Base-by-base conservation (phyloP, 2,329 filamentous ascomycete genomes). In the Thelonectria discophora region DNA sequence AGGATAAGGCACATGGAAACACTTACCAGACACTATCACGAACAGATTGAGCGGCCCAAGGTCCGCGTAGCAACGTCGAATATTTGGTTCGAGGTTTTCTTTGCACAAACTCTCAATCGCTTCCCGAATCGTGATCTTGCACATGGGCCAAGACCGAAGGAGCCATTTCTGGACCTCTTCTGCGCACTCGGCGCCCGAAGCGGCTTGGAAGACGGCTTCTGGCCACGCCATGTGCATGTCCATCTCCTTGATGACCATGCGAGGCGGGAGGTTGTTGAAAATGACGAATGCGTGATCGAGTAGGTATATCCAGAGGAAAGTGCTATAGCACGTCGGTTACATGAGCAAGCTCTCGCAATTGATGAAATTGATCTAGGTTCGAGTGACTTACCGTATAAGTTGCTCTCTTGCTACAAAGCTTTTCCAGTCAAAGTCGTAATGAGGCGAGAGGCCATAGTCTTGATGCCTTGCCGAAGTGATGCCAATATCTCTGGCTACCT, bases 181-280 rank as follows among this genome's bases (percentile, higher is more conserved):
- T 5, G 39, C 37, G 24, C 50, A 53, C 50, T 43, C 37, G 2
- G 18, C 13, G 8, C 32, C 50, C 2, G 50, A 42, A 13, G 37
- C 15, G 3, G 50, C 50, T n/a, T 53, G 50, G 13, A 53, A 53
- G 7, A 17, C 11, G n/a, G 50, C 50, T 21, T 53, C 50, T 2
- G 50, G 50, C 50, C 50, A 53, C 2, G 50, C 50, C 50, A 53
- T 53, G 37, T 53, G 50, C 50, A 53, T 53, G 17, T 13, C 24
- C 50, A 53, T 53, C 11, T 53, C 50, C 20, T 40, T 24, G 24
- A 53, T 53, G 5, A 53, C 39, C 37, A 43, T 53, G 6, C 50
- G 37, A 32, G 50, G 50, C 5, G 50, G 50, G 7, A 43, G 18
- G 24, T 53, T 53, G 50, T 53, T 53, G 21, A 53, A 53, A 6